A percentile compares a stretch with the other conserved stretches of the same genome.
Conservation (phyloP, 1,284 basidiomycete species). For the Sanguinoderma infundibulare region DNA sequence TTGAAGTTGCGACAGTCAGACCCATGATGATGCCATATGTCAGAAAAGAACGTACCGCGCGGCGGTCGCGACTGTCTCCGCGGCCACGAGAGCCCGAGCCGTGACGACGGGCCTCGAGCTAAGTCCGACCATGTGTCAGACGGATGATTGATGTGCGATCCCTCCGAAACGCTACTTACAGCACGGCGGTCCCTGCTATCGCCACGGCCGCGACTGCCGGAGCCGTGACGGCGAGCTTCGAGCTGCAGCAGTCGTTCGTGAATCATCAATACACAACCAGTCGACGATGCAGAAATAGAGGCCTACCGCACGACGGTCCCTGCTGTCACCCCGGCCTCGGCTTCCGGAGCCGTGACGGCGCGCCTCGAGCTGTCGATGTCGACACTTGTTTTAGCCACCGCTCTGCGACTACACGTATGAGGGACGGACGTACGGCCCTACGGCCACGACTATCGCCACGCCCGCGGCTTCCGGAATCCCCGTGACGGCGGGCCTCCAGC, state of each 20-base stretch:
- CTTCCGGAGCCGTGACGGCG: slow-evolving; percentile 15
- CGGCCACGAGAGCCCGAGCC: slow-evolving; percentile 21
- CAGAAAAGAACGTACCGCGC: background rate
- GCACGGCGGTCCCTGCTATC: slow-evolving; percentile 14
- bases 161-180: background rate
- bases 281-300: too few species aligned
- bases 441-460: slow-evolving; percentile 16
- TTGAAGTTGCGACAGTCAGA: background rate
- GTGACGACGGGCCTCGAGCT: slow-evolving; percentile 20
- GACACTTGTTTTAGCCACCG: background rate
- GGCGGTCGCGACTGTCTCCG: slow-evolving; percentile 12
- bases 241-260: background rate
- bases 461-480: slow-evolving; percentile 13
- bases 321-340: slow-evolving; percentile 7
- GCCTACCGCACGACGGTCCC: background rate
- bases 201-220: slow-evolving; percentile 13
- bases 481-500: slow-evolving; percentile 12
- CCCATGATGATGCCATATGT: background rate
- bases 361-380: slow-evolving; percentile 6
- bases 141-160: background rate
- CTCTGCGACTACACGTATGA: background rate
- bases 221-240: slow-evolving; percentile 14
- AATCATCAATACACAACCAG: background rate
- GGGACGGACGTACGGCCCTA: slow-evolving; percentile 8
- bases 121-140: background rate